Evolutionary conservation across 345 rosid genomes (phyloP), one percentile per base, ranked within the genome.

Genomic region (Rhodamnia rubescens): DNA sequence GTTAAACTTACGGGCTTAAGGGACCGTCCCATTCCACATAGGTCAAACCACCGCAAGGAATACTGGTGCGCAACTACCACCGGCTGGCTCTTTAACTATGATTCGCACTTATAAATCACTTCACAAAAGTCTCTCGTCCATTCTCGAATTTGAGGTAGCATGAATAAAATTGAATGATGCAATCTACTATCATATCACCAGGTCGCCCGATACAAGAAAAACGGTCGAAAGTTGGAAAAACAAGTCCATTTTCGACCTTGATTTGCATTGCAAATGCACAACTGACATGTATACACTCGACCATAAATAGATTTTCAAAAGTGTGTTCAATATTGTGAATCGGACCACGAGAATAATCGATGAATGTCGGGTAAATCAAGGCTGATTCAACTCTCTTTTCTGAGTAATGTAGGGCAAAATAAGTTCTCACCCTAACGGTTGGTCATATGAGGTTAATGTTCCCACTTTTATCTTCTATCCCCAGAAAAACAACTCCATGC

Each of bases 61-160:
- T 69, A 69, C 26, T 69, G 2, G 5, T 8, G 5, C 32, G 15
- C 21, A 0, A 32, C 0, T 1, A 4, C 8, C 3, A 2, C 1
- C 20, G 1, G 6, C 44, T 8, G 1, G 11, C 75, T 16, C 42
- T 16, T 32, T 16, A 16, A 64, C 6, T 0, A 69, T 16, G 22
- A 2, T 32, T 69, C 32, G 12, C 32, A 32, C 6, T 69, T 8
- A 32, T 40, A 32, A 69, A 18, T 69, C 26, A 18, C 78, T 36
- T 69, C 40, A 42, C 24, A 69, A 69, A 36, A 14, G 10, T 61
- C 40, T 61, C 21, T 61, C 29, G 42, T 61, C 11, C 1, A 0
- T 8, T 32, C 18, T 18, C 7, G 47, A 69, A 20, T 69, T 8
- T 18, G 13, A 69, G 26, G 26, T 20, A 24, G 18, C 13, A 0